A percentile compares a stretch with the other conserved stretches of the same genome.
Conservation (phyloP, 176 grass and related monocot species). For the Eleusine coracana region DNA sequence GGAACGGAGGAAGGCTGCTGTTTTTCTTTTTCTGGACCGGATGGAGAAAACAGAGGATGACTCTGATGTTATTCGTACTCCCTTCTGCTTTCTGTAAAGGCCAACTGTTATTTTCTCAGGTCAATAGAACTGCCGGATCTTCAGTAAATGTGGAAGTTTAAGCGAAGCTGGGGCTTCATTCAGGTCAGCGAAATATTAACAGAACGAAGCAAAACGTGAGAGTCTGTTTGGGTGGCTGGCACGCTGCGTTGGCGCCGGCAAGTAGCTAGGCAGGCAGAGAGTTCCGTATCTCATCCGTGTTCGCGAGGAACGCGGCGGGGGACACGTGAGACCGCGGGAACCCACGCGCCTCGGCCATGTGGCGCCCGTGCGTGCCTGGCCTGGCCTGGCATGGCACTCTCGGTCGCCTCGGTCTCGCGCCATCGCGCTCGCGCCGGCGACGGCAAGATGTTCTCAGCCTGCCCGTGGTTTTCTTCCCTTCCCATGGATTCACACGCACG, state of each 20-base stretch:
- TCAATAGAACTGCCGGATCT: neutral
- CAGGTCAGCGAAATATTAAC: neutral
- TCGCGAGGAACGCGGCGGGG: constrained; percentile 15
- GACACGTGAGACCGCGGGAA: neutral
- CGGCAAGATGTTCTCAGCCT: neutral
- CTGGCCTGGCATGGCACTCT: neutral
- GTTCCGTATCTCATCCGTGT: neutral
- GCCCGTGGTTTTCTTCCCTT: neutral
- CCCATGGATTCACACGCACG: neutral
- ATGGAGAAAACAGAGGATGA: neutral
- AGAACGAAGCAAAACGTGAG: neutral
- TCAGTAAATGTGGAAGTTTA: neutral
- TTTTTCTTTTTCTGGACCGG: neutral
- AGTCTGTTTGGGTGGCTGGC: neutral
- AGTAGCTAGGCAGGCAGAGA: neutral
- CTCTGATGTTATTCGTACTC: neutral
- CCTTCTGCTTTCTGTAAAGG: neutral
- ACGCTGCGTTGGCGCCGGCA: constrained; percentile 13
- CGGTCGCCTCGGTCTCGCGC: neutral
- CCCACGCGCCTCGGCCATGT: constrained; percentile 9
- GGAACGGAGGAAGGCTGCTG: constrained; percentile 20
- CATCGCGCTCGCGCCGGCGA: constrained; percentile 18
- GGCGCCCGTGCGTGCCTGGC: constrained; percentile 19
- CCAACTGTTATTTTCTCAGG: neutral
- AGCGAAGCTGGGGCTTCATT: neutral